Conservation (phyloP, 805 yeast genomes). For the Metschnikowia peoriensis region DNA sequence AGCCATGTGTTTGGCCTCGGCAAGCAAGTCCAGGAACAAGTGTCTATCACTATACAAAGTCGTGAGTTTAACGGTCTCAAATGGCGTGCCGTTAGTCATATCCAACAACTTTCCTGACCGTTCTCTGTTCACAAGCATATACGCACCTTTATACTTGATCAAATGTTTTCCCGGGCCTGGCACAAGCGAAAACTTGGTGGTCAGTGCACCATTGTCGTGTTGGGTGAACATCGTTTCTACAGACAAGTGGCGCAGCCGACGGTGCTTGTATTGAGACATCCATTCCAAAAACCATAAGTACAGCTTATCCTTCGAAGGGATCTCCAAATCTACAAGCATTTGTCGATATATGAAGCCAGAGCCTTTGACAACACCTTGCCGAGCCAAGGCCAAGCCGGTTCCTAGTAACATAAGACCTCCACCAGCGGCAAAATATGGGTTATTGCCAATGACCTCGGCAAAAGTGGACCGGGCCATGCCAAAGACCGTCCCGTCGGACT, state of each 20-base stretch:
- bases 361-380: constrained; percentile 63
- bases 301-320: constrained; percentile 89
- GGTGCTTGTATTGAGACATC: constrained; percentile 82
- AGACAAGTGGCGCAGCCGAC: constrained; percentile 79
- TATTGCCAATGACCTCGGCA: constrained; percentile 57
- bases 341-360: constrained; percentile 75
- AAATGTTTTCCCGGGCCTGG: constrained; percentile 98
- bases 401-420: constrained; percentile 96
- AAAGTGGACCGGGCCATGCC: constrained; percentile 41
- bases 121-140: constrained; percentile 84
- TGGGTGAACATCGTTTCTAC: constrained; percentile 86
- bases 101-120: constrained; percentile 87
- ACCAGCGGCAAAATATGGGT: constrained; percentile 98
- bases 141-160: constrained; percentile 81
- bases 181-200: constrained; percentile 83
- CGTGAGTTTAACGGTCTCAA: constrained; percentile 92
- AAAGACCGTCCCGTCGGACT: constrained; percentile 37
- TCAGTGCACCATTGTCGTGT: constrained; percentile 89
- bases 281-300: constrained; percentile 94
- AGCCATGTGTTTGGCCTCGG: constrained; percentile 84
- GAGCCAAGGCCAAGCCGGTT: constrained; percentile 76
- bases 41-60: constrained; percentile 80
- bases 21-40: constrained; percentile 65
- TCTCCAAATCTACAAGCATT: constrained; percentile 86
- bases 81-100: constrained; percentile 87